Evolutionary conservation across 495 filamentous ascomycete species (phyloP), one percentile per base, ranked within the genome.

Genomic region (Penicillium flavigenum): DNA sequence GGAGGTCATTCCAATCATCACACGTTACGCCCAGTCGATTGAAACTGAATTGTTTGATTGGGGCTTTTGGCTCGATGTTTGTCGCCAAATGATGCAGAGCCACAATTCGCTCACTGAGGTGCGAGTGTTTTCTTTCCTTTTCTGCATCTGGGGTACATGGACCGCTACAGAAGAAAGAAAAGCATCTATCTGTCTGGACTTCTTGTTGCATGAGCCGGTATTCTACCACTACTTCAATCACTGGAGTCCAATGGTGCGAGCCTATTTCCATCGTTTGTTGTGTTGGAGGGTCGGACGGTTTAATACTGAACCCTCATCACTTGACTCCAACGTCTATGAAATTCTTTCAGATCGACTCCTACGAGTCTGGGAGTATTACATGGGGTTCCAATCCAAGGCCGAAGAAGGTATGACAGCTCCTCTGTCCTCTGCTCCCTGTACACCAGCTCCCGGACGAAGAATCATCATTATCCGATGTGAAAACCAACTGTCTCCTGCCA

Each of bases 221-320:
- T 98, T 97, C 70, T 85, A 90, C 47, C 85, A 83, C 55, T 85
- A 91, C 61, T 98, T 98, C 75, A 92, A 87, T 66, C 91, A 97
- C 68, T 98, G 94, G 94, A 97, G 93, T 72, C 94, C 94, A 2
- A 97, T 98, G 94, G 92, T 96, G 27, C 83, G 94, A 58, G 89
- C 92, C 17, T 98, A 98, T 71, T 98, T 86, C 66, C 94, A 96
- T 85, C 90, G 94, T 38, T 70, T 98, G 36, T 70, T 96, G 16
- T 96, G 92, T 73, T 98, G 94, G 94, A 86, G 95, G 39, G 66
- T 98, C 12, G 94, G 86, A 55, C 80, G 94, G 55, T 90, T 88
- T 65, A 84, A 86, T 58, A 89, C 85, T 5, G 83, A 82, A 47
- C 79, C 82, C 8, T 83, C 84, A 36, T 78, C 82, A 32, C 66